Conservation (phyloP, 306 rosid genomes). For the Rosa persica region DNA sequence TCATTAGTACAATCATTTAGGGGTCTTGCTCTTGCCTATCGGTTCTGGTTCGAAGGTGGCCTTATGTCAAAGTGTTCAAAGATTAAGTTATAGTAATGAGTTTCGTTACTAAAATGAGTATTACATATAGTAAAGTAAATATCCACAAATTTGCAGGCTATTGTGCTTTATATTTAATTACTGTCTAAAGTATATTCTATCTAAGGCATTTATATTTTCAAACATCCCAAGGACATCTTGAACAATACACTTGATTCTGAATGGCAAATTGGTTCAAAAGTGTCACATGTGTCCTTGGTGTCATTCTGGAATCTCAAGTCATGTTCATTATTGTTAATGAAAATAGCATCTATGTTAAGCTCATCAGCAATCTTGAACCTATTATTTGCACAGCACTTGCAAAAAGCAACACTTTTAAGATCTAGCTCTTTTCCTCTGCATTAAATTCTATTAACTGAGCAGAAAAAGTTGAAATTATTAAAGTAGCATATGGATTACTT, state of each 20-base stretch:
- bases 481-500: neutral
- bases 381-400: neutral
- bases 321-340: neutral
- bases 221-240: neutral
- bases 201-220: neutral
- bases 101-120: neutral
- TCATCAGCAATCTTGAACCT: neutral
- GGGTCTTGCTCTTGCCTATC: neutral
- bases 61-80: neutral
- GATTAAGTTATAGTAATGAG: neutral
- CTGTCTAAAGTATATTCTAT: no score
- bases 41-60: neutral
- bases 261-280: neutral
- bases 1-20: neutral
- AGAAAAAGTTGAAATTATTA: neutral
- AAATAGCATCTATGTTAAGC: neutral
- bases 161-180: no score
- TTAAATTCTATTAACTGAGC: neutral
- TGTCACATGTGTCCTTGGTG: neutral
- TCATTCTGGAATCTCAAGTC: neutral
- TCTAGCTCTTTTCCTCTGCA: neutral
- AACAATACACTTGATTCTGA: neutral
- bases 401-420: neutral
- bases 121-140: neutral
- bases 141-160: no score